A percentile compares a stretch with the other conserved stretches of the same genome.
Conservation (phyloP, 345 rosid genomes). For the Turnera subulata region DNA sequence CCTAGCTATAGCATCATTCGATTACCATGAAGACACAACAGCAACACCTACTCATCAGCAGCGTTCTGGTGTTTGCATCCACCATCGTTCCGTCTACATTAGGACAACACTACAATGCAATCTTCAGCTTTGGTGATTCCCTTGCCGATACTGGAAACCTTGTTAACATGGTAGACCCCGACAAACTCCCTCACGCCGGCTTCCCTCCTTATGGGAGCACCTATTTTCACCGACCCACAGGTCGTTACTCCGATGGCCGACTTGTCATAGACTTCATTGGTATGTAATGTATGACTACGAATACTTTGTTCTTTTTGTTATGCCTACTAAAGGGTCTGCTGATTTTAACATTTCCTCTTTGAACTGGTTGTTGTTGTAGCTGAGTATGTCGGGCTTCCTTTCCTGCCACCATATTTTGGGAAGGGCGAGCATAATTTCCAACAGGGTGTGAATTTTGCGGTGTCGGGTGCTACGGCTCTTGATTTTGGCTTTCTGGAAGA, state of each 20-base stretch:
- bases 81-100: not conserved
- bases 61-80: not conserved
- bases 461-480: constrained; percentile 48
- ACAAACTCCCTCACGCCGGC: constrained; percentile 14
- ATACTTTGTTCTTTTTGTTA: no score
- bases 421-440: constrained; percentile 17
- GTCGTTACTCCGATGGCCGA: constrained; percentile 50
- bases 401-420: constrained; percentile 37
- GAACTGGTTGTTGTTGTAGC: constrained; percentile 24
- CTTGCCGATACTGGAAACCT: constrained; percentile 47
- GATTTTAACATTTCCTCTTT: not conserved
- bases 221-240: constrained; percentile 41
- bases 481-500: constrained; percentile 23
- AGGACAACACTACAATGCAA: constrained; percentile 17
- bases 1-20: no score
- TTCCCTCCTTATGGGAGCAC: constrained; percentile 44
- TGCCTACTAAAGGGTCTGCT: no score
- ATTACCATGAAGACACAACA: no score
- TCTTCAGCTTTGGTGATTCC: constrained; percentile 64
- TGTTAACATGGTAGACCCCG: constrained; percentile 13
- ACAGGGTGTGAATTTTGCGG: constrained; percentile 49
- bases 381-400: constrained; percentile 33
- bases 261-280: constrained; percentile 55
- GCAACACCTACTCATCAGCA: no score
- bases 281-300: constrained; percentile 10